These are phyloP conservation scores for Parachlorella kessleri DNA, from an alignment of 139 green algal genomes.

Conservation along the genomic window DNA sequence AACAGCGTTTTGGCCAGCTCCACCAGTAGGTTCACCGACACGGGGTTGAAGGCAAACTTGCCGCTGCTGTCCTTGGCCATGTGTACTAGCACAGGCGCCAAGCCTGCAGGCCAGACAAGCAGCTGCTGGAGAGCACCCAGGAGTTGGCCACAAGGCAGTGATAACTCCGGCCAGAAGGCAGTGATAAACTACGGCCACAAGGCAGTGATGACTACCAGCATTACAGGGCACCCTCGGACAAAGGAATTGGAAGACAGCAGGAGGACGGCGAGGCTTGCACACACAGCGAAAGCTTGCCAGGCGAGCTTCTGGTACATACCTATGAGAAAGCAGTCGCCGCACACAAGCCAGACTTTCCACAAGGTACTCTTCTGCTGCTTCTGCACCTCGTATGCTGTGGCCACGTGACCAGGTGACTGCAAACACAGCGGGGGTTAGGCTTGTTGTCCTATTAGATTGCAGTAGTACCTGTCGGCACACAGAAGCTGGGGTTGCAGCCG, in stretches of 20 bases:
- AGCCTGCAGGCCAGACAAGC: conserved; percentile 46
- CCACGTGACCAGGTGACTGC: not conserved
- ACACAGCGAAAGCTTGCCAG: too few relatives aligned
- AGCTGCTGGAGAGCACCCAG: not conserved
- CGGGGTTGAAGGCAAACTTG: conserved; percentile 88
- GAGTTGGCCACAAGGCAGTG: not conserved
- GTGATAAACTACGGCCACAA: too few relatives aligned
- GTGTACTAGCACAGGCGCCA: conserved; percentile 96
- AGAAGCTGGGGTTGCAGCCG: not conserved
- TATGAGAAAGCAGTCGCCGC: conserved; percentile 84
- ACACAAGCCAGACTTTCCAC: conserved; percentile 70
- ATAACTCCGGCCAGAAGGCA: too few relatives aligned
- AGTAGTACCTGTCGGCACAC: too few relatives aligned
- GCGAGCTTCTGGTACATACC: too few relatives aligned
- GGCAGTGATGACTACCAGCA: too few relatives aligned
- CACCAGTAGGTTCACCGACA: conserved; percentile 92
- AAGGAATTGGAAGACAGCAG: too few relatives aligned
- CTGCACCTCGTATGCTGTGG: not conserved
- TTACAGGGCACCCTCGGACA: too few relatives aligned
- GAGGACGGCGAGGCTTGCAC: too few relatives aligned
- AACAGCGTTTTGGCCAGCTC: conserved; percentile 91
- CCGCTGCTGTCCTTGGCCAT: conserved; percentile 87
- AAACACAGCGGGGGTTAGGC: not conserved
- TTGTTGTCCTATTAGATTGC: too few relatives aligned
- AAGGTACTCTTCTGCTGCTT: not conserved